Percentiles rank a stretch among this genome's conserved stretches.
phyloP scores from a whole-genome alignment of 345 rosid species.

The Murraya paniculata region DNA sequence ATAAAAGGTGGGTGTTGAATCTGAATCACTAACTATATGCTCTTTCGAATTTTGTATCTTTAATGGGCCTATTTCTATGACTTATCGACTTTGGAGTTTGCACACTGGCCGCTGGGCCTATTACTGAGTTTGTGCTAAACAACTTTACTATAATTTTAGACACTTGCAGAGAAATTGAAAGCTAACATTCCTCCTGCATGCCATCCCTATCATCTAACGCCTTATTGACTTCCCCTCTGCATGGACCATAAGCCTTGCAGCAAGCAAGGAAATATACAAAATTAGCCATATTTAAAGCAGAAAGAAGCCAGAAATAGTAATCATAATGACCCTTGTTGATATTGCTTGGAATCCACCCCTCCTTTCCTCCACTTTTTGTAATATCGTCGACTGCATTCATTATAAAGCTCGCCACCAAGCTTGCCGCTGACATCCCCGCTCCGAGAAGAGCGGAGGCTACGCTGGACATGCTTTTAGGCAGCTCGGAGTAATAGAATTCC shows the following conservation, averaged over 20 bases:
- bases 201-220: background rate
- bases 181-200: background rate
- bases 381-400: slow-evolving; percentile 27
- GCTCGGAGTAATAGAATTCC: slow-evolving; percentile 51
- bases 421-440: slow-evolving; percentile 33
- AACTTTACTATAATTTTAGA: too few relatives aligned
- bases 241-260: slow-evolving; percentile 45
- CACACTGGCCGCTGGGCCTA: background rate
- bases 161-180: background rate
- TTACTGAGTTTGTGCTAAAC: too few relatives aligned
- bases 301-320: slow-evolving; percentile 47
- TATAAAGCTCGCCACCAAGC: slow-evolving; percentile 38
- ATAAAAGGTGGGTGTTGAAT: too few relatives aligned
- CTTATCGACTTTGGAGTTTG: too few relatives aligned
- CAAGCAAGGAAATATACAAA: slow-evolving; percentile 36
- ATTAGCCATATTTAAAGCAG: slow-evolving; percentile 32
- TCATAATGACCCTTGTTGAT: slow-evolving; percentile 54
- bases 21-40: too few relatives aligned
- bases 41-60: too few relatives aligned
- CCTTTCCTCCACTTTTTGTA: slow-evolving; percentile 23
- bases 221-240: slow-evolving; percentile 6
- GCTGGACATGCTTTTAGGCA: slow-evolving; percentile 56
- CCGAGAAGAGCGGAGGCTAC: slow-evolving; percentile 34
- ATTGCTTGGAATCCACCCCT: slow-evolving; percentile 49
- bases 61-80: too few relatives aligned